Conservation (phyloP, 345 rosid species). For the Camelina hispida region DNA sequence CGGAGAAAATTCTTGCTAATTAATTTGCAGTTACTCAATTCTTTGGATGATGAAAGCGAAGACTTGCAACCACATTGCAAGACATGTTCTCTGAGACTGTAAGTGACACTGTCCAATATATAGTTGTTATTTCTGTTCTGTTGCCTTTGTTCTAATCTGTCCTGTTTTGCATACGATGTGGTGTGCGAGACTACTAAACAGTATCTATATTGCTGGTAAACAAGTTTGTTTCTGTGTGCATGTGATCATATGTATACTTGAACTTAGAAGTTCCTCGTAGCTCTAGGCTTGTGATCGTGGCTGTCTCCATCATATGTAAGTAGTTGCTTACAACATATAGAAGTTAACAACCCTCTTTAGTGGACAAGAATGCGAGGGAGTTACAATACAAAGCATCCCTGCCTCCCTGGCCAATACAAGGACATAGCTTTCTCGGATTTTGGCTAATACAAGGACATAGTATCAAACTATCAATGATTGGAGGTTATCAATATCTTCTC, state of each 20-base stretch:
- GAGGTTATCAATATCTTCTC: background rate
- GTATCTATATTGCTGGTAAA: background rate
- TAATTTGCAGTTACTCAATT: background rate
- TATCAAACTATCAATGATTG: background rate
- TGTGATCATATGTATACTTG: slow-evolving; percentile 3
- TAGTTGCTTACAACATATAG: slow-evolving; percentile 9
- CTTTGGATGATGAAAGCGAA: slow-evolving; percentile 1
- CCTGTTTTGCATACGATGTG: background rate
- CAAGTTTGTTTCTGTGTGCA: background rate
- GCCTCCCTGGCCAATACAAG: background rate
- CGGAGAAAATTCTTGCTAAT: too few species aligned
- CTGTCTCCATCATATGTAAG: background rate
- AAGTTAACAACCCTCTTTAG: background rate
- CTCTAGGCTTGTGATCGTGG: background rate
- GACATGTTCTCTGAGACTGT: slow-evolving; percentile 47
- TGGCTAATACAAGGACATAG: too few species aligned
- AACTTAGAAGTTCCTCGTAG: background rate
- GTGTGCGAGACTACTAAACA: background rate
- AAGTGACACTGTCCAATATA: slow-evolving; percentile 17
- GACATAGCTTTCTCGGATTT: background rate
- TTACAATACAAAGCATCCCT: background rate
- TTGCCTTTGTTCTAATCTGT: background rate
- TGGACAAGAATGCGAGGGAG: background rate
- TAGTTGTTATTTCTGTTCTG: background rate
- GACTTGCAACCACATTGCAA: slow-evolving; percentile 46